phyloP scores from a whole-genome alignment of 1,284 basidiomycete species.

The Laetiporus sulphureus region DNA sequence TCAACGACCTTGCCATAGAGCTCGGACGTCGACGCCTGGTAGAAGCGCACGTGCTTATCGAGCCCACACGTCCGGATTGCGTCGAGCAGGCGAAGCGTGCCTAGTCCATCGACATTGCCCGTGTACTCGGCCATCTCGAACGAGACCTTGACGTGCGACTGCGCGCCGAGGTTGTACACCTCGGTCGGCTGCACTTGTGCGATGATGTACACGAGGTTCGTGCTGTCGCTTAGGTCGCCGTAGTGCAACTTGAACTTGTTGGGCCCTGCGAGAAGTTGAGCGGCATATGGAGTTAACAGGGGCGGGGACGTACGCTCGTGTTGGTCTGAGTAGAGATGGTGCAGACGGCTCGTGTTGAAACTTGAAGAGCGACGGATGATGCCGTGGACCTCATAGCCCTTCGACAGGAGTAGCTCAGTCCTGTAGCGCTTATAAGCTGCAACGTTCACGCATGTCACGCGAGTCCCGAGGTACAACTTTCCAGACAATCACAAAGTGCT shows the following conservation, averaged over 20 bases:
- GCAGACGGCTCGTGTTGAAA: constrained; percentile 89
- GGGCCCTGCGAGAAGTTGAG: constrained; percentile 38
- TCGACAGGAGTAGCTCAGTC: constrained; percentile 76
- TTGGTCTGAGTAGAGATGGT: constrained; percentile 84
- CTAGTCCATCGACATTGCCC: constrained; percentile 86
- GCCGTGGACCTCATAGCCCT: constrained; percentile 89
- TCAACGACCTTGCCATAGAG: constrained; percentile 91
- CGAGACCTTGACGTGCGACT: constrained; percentile 94
- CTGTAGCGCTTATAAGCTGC: constrained; percentile 30
- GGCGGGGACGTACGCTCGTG: constrained; percentile 58
- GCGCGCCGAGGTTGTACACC: constrained; percentile 94
- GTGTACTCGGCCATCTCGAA: constrained; percentile 98
- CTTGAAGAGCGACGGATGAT: constrained; percentile 91
- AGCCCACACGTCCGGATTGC: constrained; percentile 90
- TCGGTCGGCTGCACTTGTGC: constrained; percentile 88
- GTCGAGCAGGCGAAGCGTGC: constrained; percentile 86
- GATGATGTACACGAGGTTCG: constrained; percentile 91
- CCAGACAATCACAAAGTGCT: too few relatives aligned
- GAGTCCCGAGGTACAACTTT: too few relatives aligned
- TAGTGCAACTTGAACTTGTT: constrained; percentile 86
- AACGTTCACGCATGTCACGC: neutral
- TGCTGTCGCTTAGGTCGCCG: constrained; percentile 87
- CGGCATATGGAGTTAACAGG: neutral
- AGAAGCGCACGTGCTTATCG: constrained; percentile 82
- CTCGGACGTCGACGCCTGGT: constrained; percentile 92